Evolutionary conservation across 805 yeast genomes (phyloP), one percentile per base, ranked within the genome.

Genomic region (Yarrowia bubula): DNA sequence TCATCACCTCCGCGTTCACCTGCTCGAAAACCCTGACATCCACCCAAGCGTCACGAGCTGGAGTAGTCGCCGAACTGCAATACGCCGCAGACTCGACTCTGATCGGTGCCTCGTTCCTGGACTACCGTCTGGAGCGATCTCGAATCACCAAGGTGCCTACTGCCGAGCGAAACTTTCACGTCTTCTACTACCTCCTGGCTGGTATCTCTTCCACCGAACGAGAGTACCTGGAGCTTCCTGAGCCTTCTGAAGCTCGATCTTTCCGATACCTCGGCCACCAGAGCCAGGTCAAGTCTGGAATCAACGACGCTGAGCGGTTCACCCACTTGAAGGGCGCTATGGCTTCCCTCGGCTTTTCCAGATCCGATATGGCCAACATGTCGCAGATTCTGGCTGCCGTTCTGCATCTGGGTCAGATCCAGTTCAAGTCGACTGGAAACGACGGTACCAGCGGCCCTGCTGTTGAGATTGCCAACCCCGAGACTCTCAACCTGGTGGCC

Each of bases 121-220:
- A 84, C 69, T 84, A 83, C 69, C 77, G 86, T 17, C 77, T 84
- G 35, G 87, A 84, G 68, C 79, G 85, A 64, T 78, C 83, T 13
- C 77, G 87, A 50, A 83, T 84, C 38, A 81, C 84, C 13, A 72
- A 76, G 42, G 84, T 83, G 48, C 80, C 83, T 41, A 71, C 76
- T 5, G 76, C 79, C 38, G 88, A 84, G 74, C 76, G 88, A 62
- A 84, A 85, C 72, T 84, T 82, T 72, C 87, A 84, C 69, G 80
- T 84, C 2, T 84, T 84, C 69, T 84, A 84, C 72, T 84, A 83
- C 69, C 78, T 85, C 63, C 74, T 84, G 17, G 79, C 80, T 65
- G 87, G 87, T 1, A 76, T 78, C 58, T 76, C 79, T n/a, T 71
- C 73, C 11, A 70, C 76, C 8, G 79, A 78, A 50, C 74, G 83